A percentile compares a stretch with the other conserved stretches of the same genome.
phyloP scores from a whole-genome alignment of 1,284 basidiomycete genomes.

The Pseudomicrostroma phylloplanum region DNA sequence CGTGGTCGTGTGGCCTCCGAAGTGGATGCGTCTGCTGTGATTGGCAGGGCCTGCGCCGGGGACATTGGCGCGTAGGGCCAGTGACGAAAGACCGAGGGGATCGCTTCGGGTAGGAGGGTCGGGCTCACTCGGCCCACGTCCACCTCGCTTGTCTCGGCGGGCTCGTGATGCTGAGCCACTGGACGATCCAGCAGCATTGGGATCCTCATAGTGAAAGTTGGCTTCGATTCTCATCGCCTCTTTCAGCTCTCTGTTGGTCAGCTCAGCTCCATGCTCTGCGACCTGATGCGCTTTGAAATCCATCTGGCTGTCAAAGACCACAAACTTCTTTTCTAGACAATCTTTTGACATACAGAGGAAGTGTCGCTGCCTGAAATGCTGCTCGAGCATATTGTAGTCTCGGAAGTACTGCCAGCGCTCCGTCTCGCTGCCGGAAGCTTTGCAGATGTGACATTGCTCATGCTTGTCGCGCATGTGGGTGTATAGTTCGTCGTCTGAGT shows the following conservation, averaged over 20 bases:
- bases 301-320: slow-evolving; percentile 78
- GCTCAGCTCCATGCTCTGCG: slow-evolving; percentile 72
- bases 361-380: slow-evolving; percentile 58
- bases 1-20: slow-evolving; percentile 25
- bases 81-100: slow-evolving; percentile 19
- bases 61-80: slow-evolving; percentile 52
- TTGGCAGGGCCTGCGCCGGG: slow-evolving; percentile 36
- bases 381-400: slow-evolving; percentile 48
- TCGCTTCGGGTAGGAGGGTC: slow-evolving; percentile 17
- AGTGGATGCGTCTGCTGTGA: slow-evolving; percentile 27
- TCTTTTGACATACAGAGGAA: slow-evolving; percentile 67
- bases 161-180: slow-evolving; percentile 12
- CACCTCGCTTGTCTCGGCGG: slow-evolving; percentile 8
- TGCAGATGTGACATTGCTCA: slow-evolving; percentile 93
- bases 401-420: slow-evolving; percentile 43
- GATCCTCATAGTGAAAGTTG: slow-evolving; percentile 70
- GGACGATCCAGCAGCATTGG: slow-evolving; percentile 22
- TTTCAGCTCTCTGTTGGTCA: slow-evolving; percentile 69
- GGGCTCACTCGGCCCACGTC: background rate
- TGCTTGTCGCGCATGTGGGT: slow-evolving; percentile 86
- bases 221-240: slow-evolving; percentile 72
- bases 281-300: slow-evolving; percentile 91
- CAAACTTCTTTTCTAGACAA: slow-evolving; percentile 83
- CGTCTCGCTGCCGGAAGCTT: slow-evolving; percentile 31
- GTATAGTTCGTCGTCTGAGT: slow-evolving; percentile 85